Evolutionary conservation across 257 asterid genomes (phyloP), one percentile per base, ranked within the genome.

Genomic region (Paulownia fortunei): DNA sequence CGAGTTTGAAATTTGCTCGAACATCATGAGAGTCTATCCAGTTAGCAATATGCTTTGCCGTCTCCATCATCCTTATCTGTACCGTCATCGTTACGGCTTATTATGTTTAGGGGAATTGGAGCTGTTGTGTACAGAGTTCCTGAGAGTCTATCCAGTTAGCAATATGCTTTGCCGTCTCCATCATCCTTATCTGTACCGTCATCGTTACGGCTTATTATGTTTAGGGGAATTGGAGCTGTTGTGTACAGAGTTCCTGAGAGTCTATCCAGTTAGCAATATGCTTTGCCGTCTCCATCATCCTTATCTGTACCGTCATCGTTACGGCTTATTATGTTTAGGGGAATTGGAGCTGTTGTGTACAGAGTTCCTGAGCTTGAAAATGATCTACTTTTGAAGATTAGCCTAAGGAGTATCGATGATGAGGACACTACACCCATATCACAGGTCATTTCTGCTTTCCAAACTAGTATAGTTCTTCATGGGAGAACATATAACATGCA

Each of bases 371-470:
- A 89, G 78, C 97, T 91, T 85, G 86, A 85, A 76, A 88, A 88
- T 68, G 89, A 89, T 76, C 83, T 41, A 0, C 63, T 85, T 58
- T 68, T 92, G 85, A 94, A 94, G 78, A 84, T 94, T 80, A 94
- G 98, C 91, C 83, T 94, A 65, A 83, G 98, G 86, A 94, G 98
- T 78, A 62, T 87, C 60, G 69, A 59, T 6, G 82, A 61, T 2
- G 98, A 85, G 86, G 98, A 94, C 77, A 94, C 98, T 30, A 92
- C 98, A 73, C 70, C 81, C 75, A 92, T 94, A 81, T 92, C 98
- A 37, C 82, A 89, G 96, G 98, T 89, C 56, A 70, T 73, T 69
- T 24, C 15, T 24, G 2, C 73, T 73, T 54, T 63, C 39, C 13
- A 30, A 67, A 61, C 69, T 47, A 60, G 30, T 46, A 10, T 64